These are phyloP conservation scores for Suzukiozyma palmioleophila DNA, from an alignment of 1,139 yeast species.

Conservation along the genomic window DNA sequence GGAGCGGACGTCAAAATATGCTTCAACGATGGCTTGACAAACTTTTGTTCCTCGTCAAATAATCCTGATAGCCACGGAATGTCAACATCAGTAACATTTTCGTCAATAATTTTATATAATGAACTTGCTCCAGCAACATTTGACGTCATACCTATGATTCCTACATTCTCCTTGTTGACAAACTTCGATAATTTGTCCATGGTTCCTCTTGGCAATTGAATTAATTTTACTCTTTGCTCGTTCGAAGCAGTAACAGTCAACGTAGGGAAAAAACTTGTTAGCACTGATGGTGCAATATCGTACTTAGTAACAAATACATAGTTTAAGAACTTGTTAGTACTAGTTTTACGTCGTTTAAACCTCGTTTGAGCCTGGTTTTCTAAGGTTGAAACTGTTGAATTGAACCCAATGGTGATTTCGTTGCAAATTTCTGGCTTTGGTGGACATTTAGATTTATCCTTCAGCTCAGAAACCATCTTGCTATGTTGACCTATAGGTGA, in stretches of 20 bases:
- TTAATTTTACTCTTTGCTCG: slow-evolving; percentile 37
- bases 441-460: slow-evolving; percentile 10
- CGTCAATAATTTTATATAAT: slow-evolving; percentile 27
- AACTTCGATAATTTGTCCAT: slow-evolving; percentile 30
- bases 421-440: slow-evolving; percentile 22
- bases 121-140: slow-evolving; percentile 22
- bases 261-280: slow-evolving; percentile 51
- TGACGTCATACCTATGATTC: slow-evolving; percentile 26
- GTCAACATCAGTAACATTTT: slow-evolving; percentile 30
- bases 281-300: slow-evolving; percentile 46
- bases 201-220: slow-evolving; percentile 51
- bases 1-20: slow-evolving; percentile 42
- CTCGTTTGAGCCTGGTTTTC: slow-evolving; percentile 42
- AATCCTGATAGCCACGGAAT: slow-evolving; percentile 44
- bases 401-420: slow-evolving; percentile 47
- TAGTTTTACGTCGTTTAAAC: slow-evolving; percentile 8
- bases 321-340: slow-evolving; percentile 16
- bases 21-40: slow-evolving; percentile 31
- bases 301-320: slow-evolving; percentile 52
- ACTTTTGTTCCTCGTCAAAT: slow-evolving; percentile 17
- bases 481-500: slow-evolving; percentile 34
- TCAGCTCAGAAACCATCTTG: slow-evolving; percentile 11
- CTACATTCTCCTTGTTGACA: slow-evolving; percentile 22
- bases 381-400: slow-evolving; percentile 45
- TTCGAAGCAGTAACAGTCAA: slow-evolving; percentile 43